Evolutionary conservation across 768 basidiomycete species (phyloP), one percentile per base, ranked within the genome.

Genomic region (Cantharellus cinnabarinus): DNA sequence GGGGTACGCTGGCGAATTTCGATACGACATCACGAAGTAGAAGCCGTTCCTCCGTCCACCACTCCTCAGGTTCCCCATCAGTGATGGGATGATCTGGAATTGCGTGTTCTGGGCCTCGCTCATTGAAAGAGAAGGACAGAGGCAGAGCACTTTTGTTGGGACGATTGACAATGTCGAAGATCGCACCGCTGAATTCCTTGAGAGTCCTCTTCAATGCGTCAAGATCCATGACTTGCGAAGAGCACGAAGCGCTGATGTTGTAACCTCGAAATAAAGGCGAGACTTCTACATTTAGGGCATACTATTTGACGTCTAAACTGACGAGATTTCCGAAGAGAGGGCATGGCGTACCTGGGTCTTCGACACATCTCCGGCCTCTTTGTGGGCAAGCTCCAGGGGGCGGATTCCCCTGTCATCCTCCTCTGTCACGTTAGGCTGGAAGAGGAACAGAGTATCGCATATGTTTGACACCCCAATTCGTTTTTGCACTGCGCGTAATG

Each of bases 371-470:
- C 44, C 44, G 29, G 10, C 44, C 1, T 10, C 44, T 29, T 29
- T 48, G 44, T 29, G 10, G 44, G 29, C 29, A 29, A 48, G 10
- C 10, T 48, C 44, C 44, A 10, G 29, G 44, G 10, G 44, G 44
- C 44, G 29, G 10, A 1, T 20, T 2, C n/a, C 35, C 53, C 53
- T 38, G 37, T 10, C n/a, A 10, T 50, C 44, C 44, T 14, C 20
- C 44, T 14, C 14, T 50, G 14, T 50, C 20, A 14, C 44, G 44
- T 20, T 55, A 10, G n/a, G 37, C 2, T 55, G 53, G 37, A 20
- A 55, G 53, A 55, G 53, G 34, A 55, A 55, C 14, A 55, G 34
- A 10, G 53, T 55, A 55, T 55, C 53, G 53, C n/a, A 55, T 14
- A 55, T 10, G 34, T n/a, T 10, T 38, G n/a, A 14, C 10, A 34